Evolutionary conservation across 1,284 basidiomycete species (phyloP).

Genomic region (Pseudozyma sp.): DNA sequence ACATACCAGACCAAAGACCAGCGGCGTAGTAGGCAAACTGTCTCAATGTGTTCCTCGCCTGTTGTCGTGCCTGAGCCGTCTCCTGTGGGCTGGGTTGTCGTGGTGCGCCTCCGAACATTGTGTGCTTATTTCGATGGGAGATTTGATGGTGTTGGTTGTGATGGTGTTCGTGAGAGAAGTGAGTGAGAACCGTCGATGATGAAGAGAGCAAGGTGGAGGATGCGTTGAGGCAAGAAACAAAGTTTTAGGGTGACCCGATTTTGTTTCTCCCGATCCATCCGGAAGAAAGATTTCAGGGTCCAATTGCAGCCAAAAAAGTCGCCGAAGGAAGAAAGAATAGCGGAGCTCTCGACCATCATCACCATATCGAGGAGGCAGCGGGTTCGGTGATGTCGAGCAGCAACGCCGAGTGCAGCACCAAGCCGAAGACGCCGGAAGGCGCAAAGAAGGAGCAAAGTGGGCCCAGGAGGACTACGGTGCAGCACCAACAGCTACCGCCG

Average conservation of each 20-base stretch:
- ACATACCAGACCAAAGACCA: constrained; percentile 47
- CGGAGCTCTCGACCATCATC: constrained; percentile 2
- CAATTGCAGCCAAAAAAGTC: too few species aligned
- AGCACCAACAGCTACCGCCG: constrained; percentile 40
- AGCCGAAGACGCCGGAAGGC: not conserved
- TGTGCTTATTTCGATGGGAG: not conserved
- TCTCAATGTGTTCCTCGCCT: constrained; percentile 32
- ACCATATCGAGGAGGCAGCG: too few species aligned
- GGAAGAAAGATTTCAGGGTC: too few species aligned
- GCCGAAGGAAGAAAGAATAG: too few species aligned
- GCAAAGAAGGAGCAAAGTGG: not conserved
- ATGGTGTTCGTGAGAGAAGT: too few species aligned
- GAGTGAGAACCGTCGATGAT: too few species aligned
- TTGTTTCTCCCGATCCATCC: too few species aligned
- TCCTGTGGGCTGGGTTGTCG: constrained; percentile 33
- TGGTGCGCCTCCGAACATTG: constrained; percentile 50
- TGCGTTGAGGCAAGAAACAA: too few species aligned
- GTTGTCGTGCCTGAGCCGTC: constrained; percentile 32
- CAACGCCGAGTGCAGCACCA: constrained; percentile 17
- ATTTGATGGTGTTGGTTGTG: too few species aligned
- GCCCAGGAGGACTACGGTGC: constrained; percentile 16
- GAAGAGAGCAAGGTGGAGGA: too few species aligned
- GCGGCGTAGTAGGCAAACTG: constrained; percentile 37
- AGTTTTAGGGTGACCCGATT: too few species aligned
- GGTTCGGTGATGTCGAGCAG: constrained; percentile 15